Percentiles rank a stretch among this genome's conserved stretches.
These are phyloP conservation scores for Leishmania mexicana DNA, from an alignment of 208 protist genomes.

Conservation along the genomic window DNA sequence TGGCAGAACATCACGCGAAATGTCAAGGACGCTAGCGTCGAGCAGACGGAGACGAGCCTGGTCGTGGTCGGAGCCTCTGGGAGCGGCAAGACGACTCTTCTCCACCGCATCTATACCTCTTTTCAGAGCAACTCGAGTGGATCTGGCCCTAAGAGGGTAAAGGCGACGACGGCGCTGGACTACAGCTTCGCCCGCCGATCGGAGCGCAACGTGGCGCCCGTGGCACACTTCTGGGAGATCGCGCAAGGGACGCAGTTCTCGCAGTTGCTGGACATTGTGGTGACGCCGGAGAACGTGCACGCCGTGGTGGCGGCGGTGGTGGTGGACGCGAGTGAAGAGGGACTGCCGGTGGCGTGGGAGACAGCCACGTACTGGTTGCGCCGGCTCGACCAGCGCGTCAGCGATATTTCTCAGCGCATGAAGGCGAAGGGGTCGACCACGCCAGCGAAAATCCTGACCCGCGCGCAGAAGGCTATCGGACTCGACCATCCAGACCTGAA, in stretches of 20 bases:
- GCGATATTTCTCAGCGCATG: slow-evolving; percentile 79
- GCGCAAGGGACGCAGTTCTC: slow-evolving; percentile 82
- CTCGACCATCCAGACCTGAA: slow-evolving; percentile 74
- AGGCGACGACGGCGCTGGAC: slow-evolving; percentile 90
- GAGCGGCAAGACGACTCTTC: slow-evolving; percentile 84
- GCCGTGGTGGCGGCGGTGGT: slow-evolving; percentile 71
- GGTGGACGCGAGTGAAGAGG: slow-evolving; percentile 63
- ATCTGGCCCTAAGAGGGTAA: slow-evolving; percentile 49
- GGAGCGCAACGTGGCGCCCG: slow-evolving; percentile 79
- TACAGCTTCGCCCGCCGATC: slow-evolving; percentile 80
- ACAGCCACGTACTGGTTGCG: slow-evolving; percentile 76
- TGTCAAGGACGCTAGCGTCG: slow-evolving; percentile 61
- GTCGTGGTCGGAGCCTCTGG: slow-evolving; percentile 71
- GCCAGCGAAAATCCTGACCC: slow-evolving; percentile 74
- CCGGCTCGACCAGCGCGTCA: slow-evolving; percentile 68
- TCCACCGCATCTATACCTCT: slow-evolving; percentile 69
- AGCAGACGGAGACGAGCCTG: slow-evolving; percentile 71
- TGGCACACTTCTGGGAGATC: slow-evolving; percentile 93
- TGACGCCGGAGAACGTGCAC: slow-evolving; percentile 90
- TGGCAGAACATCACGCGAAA: slow-evolving; percentile 90
- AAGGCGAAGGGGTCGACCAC: slow-evolving; percentile 72
- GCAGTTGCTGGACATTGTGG: slow-evolving; percentile 85
- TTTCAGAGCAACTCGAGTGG: slow-evolving; percentile 44
- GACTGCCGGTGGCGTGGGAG: slow-evolving; percentile 63
- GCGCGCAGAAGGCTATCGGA: slow-evolving; percentile 66